Base-by-base conservation (phyloP, 2,329 filamentous ascomycete species). In the Colletotrichum salicis region DNA sequence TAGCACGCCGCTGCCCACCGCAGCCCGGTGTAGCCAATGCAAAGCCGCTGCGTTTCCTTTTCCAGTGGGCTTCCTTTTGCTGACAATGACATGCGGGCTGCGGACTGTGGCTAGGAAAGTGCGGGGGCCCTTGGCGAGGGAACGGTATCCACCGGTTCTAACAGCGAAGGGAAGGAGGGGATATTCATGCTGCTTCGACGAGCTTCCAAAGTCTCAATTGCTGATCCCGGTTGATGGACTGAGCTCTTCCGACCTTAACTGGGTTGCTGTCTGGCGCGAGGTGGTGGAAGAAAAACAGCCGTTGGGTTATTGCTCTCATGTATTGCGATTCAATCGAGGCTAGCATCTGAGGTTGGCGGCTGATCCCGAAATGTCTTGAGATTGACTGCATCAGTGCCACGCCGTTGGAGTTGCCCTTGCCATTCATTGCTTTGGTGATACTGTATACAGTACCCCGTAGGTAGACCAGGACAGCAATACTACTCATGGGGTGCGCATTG, bases 161-260 rank as follows among this genome's bases (percentile, higher is more conserved):
- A 35, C 69, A 71, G 58, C 64, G 59, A 51, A 54, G 5, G 69
- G 59, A 58, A 68, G 48, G 58, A 54, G 64, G 64, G 68, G 65
- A 52, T 57, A 37, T 71, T 71, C 69, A 71, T 24, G 54, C 41
- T 51, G 69, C 58, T 71, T 71, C 69, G 69, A 71, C n/a, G 69
- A 56, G 65, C 64, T 71, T 69, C 69, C 45, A 71, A 71, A 64
- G 15, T 41, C 45, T 63, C 64, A 35, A n/a, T 27, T 68, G 64
- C 64, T 59, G 45, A 71, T 55, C 64, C 69, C 12, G 52, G 69
- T 27, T 35, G 51, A 45, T 54, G 61, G 45, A 59, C 58, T 15
- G 35, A 68, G 69, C 69, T 68, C 59, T 58, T 48, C 48, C 48
- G 22, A 7, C 24, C 31, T 54, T 15, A 7, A 19, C 37, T 41